Conservation (phyloP, 2,329 filamentous ascomycete species). For the Furcasterigmium sp. region DNA sequence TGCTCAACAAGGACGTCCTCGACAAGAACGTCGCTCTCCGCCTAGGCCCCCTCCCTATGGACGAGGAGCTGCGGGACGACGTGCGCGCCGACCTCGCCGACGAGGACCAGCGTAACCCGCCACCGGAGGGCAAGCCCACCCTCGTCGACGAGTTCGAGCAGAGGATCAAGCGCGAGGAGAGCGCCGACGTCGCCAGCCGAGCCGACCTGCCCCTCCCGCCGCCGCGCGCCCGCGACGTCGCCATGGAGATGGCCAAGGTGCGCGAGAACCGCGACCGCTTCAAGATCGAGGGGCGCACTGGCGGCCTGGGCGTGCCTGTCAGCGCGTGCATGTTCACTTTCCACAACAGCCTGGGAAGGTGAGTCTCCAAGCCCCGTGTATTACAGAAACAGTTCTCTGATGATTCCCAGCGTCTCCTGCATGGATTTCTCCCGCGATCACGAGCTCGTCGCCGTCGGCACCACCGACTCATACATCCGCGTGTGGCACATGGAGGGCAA, state of each 20-base stretch:
- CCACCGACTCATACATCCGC: slow-evolving; percentile 90
- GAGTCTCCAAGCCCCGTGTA: no score
- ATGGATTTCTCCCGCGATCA: slow-evolving; percentile 94
- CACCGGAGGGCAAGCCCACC: slow-evolving; percentile 62
- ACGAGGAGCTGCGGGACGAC: slow-evolving; percentile 75
- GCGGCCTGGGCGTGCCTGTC: slow-evolving; percentile 75
- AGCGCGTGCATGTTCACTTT: slow-evolving; percentile 98
- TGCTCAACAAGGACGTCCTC: slow-evolving; percentile 56
- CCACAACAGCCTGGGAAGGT: slow-evolving; percentile 92
- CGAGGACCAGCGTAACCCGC: slow-evolving; percentile 73
- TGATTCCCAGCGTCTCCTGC: slow-evolving; percentile 65
- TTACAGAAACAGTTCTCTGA: not conserved
- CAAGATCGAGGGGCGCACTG: slow-evolving; percentile 76
- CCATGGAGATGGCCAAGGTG: slow-evolving; percentile 90
- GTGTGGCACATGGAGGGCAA: slow-evolving; percentile 89
- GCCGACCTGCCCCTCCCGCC: slow-evolving; percentile 81
- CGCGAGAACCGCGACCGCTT: slow-evolving; percentile 91
- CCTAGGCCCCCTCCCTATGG: slow-evolving; percentile 79
- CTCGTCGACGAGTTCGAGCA: slow-evolving; percentile 85
- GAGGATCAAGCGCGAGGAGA: slow-evolving; percentile 84
- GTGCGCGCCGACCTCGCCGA: slow-evolving; percentile 83
- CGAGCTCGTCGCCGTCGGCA: slow-evolving; percentile 80
- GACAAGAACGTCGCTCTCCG: slow-evolving; percentile 56
- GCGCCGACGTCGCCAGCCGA: slow-evolving; percentile 73
- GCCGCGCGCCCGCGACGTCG: slow-evolving; percentile 82